These are phyloP conservation scores for Scutellaria barbata DNA, from an alignment of 257 asterid species.

Conservation along the genomic window DNA sequence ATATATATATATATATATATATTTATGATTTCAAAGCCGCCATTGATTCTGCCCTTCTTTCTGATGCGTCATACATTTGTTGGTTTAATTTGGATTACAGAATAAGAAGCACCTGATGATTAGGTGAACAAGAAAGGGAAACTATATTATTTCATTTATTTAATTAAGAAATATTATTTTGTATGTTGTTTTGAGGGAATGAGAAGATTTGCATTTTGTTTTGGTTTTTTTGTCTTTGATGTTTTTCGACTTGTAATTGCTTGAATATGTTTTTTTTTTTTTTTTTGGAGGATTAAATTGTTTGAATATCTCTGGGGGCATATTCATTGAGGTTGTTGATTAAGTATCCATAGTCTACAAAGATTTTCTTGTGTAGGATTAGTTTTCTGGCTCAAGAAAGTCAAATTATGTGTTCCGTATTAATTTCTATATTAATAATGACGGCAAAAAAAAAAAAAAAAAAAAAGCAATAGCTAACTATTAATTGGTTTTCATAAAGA, in stretches of 20 bases:
- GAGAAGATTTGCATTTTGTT: slow-evolving; percentile 6
- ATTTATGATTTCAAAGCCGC: neutral
- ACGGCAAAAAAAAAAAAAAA: too few relatives aligned
- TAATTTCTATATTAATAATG: too few relatives aligned
- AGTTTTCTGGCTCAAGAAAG: too few relatives aligned
- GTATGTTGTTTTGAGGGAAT: neutral
- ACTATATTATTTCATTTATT: neutral
- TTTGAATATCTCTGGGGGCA: too few relatives aligned
- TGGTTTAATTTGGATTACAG: neutral
- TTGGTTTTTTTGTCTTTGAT: neutral
- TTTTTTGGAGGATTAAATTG: too few relatives aligned
- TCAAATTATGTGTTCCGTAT: too few relatives aligned
- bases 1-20: too few relatives aligned
- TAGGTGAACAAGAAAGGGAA: neutral
- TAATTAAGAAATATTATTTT: neutral
- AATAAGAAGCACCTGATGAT: slow-evolving; percentile 7
- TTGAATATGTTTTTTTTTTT: neutral
- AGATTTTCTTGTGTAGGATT: too few relatives aligned
- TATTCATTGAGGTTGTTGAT: too few relatives aligned
- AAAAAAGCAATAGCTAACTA: too few relatives aligned
- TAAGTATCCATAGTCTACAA: too few relatives aligned
- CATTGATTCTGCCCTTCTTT: neutral
- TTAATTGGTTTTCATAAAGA: too few relatives aligned
- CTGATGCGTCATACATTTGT: neutral
- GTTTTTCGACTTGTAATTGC: neutral